Evolutionary conservation across 768 basidiomycete genomes (phyloP), one percentile per base, ranked within the genome.

Genomic region (Exidia glandulosa): DNA sequence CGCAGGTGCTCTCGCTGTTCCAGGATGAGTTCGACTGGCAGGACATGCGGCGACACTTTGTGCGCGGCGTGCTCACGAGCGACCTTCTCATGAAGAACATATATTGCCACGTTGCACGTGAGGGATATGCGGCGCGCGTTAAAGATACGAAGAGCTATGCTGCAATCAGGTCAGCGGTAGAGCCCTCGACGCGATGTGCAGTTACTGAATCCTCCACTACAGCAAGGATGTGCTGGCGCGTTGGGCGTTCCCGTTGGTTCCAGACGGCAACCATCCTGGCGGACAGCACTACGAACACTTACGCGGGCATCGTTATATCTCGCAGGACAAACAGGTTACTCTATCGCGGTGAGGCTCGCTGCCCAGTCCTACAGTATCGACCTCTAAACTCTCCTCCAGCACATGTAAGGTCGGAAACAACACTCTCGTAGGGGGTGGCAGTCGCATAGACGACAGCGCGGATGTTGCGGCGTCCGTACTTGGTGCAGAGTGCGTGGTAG

Each of bases 21-120:
- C 93, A 94, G 70, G 96, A 98, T 74, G 98, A 98, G 74, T 99
- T 99, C 68, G 96, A 98, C 74, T 97, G 94, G 68, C 84, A 85
- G 14, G 92, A 94, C 73, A 81, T 98, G 62, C 84, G 94, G 60
- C 79, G 84, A 64, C 93, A 98, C 73, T 96, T 99, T 67, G 88
- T 97, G 16, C 90, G 90, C 68, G 95, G 95, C 19, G 82, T 99
- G 54, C 78, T 99, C 64, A 95, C 91, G 0, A 94, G 92, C 14
- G 96, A 99, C 71, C 72, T 98, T 34, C 79, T 97, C 47, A 92
- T 91, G 80, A 96, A 96, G 74, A 94, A 85, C 62, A 94, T 98
- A 57, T 83, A 91, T 67, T 92, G 93, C 64, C 90, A 94, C 66
- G 79, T 95, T 56, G 88, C 88, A 10, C 85, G 86, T 65, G 86